Evolutionary conservation across 2,329 filamentous ascomycete genomes (phyloP), one percentile per base, ranked within the genome.

Genomic region (Trichoderma asperellum): DNA sequence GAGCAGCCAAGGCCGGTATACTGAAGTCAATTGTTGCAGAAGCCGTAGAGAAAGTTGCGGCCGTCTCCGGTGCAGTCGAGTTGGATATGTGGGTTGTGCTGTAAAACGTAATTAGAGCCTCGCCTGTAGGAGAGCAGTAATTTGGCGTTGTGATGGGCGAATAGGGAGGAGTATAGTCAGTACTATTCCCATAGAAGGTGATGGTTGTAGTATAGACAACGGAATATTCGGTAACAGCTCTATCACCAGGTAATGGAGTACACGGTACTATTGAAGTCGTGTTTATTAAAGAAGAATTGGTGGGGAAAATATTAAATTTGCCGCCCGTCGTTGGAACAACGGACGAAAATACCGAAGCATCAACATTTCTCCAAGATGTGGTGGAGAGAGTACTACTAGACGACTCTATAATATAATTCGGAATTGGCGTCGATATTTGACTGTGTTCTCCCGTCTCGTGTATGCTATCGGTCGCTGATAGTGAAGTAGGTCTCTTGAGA

Each of bases 141-240:
- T 73, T 75, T 5, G 81, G 82, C 2, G 79, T 81, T 21, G 73
- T 74, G 35, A 86, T 78, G 12, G 81, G 74, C 4, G 81, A 78
- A 70, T 79, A 85, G 0, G 82, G 82, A 0, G 82, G 80, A 10
- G 80, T 85, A 72, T 87, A 87, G 65, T 84, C 80, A 29, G 73
- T 76, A 4, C 78, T 79, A 65, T 85, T 79, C 18, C 82, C 84
- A 10, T 75, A 79, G 75, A 85, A 84, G 21, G 85, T 87, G 61
- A 83, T 78, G 1, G 85, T 87, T 27, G 81, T 77, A 4, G 84
- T 85, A 76, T 86, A 80, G 21, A 85, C 75, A 43, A 86, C 78
- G 2, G 80, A 82, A 75, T 81, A 85, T 11, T 80, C 73, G 0
- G 78, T 83, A 5, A 80, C 70, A 7, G 76, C 75, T 56, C 80